A percentile compares a stretch with the other conserved stretches of the same genome.
Evolutionary conservation across 208 protist genomes (phyloP).

Genomic region (Leishmania major): DNA sequence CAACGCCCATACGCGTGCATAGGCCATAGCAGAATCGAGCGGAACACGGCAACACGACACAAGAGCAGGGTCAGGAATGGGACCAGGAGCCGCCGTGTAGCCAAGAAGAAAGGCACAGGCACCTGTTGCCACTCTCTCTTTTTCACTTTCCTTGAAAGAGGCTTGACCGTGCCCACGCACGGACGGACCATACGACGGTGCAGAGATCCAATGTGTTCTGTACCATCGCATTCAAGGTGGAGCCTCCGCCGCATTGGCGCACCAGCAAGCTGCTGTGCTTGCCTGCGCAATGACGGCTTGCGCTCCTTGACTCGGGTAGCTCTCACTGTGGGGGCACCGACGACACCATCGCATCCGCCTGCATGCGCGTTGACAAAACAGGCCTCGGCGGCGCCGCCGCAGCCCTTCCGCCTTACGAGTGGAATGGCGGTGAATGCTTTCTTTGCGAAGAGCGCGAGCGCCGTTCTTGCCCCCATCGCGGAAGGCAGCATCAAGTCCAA

Average conservation of each 20-base stretch:
- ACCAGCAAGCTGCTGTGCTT: neutral
- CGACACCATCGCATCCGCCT: neutral
- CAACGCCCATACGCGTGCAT: too few species aligned
- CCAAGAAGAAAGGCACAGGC: too few species aligned
- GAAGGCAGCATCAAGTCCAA: conserved; percentile 55
- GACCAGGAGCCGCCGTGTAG: too few species aligned
- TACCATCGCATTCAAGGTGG: neutral
- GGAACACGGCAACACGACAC: too few species aligned
- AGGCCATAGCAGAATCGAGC: too few species aligned
- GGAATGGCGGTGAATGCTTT: conserved; percentile 58
- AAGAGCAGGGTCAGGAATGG: too few species aligned
- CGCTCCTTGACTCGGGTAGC: neutral
- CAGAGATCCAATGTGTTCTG: neutral
- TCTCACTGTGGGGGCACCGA: neutral
- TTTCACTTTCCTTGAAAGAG: too few species aligned
- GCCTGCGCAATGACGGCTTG: neutral
- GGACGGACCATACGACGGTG: neutral
- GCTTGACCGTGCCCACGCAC: too few species aligned
- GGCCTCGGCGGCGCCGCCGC: neutral
- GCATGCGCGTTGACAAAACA: neutral
- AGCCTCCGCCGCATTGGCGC: neutral
- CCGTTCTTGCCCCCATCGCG: conserved; percentile 48
- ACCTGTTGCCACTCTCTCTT: too few species aligned
- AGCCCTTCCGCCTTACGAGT: conserved; percentile 6
- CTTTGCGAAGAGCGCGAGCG: conserved; percentile 51